A percentile compares a stretch with the other conserved stretches of the same genome.
Evolutionary conservation across 257 asterid genomes (phyloP).

Genomic region (Solanum rostratum): DNA sequence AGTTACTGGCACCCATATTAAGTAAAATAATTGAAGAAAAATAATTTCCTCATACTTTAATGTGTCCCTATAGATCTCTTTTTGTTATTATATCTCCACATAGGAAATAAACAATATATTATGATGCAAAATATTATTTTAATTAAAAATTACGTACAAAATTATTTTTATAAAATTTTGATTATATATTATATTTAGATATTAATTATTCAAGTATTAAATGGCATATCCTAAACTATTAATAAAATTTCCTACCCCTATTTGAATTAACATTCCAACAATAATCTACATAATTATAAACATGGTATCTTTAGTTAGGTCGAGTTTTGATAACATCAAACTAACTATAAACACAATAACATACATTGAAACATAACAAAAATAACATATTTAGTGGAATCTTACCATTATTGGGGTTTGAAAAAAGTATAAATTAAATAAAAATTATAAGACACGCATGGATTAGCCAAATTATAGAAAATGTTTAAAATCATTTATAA

Average conservation of each 20-base stretch:
- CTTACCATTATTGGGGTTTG: no score
- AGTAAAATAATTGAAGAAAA: neutral
- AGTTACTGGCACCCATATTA: neutral
- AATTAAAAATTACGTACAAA: neutral
- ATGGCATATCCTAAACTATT: neutral
- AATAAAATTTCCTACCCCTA: neutral
- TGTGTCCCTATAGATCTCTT: no score
- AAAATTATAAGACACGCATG: neutral
- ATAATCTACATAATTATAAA: neutral
- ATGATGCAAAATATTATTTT: neutral
- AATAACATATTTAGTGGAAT: no score
- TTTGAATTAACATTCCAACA: neutral
- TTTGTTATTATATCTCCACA: no score
- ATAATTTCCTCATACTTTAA: neutral
- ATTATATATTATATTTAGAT: neutral
- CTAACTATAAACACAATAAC: neutral
- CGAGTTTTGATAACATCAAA: neutral
- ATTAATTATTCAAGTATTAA: neutral
- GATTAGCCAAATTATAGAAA: neutral
- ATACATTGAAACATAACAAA: neutral
- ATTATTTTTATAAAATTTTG: neutral
- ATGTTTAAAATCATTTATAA: neutral
- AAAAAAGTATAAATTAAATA: neutral
- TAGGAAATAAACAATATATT: neutral
- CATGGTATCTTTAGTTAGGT: neutral